Base-by-base conservation (phyloP, 164 flowering plant genomes). In the Litsea cubeba region DNA sequence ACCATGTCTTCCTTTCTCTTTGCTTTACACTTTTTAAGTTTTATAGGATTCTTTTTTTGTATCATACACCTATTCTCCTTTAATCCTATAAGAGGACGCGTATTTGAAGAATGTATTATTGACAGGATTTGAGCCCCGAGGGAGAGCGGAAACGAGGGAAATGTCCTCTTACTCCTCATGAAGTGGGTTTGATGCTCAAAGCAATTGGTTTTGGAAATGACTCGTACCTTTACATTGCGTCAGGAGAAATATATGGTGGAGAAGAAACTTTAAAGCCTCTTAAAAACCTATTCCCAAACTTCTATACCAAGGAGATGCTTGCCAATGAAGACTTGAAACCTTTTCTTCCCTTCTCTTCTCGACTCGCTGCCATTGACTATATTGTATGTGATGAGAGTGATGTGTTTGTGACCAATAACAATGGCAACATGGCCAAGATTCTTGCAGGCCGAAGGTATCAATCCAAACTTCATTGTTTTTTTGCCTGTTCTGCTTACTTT, bases 361-460 rank as follows among this genome's bases (percentile, higher is more conserved):
- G 95, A 51, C 88, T 96, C 71, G 99, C 99, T 80, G 97, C 99
- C 71, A 74, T 96, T 78, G 99, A 94, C 85, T 96, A 88, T 85
- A 91, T 91, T 74, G 98, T 92, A 8, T 85, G 88, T 26, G 97
- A 94, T 51, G 95, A 92, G 62, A 96, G 99, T 78, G 97, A 94
- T 81, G 99, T 94, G 5, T 94, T 96, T 82, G 90, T 88, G 81
- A 89, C 98, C 5, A 94, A 94, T 50, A 94, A 96, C 76, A 94
- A 96, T 76, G 99, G 99, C 24, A 96, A 96, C 75, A 96, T 94
- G 98, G 99, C 98, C 69, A 96, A 96, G 87, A 89, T 94, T 79
- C 89, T 96, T 71, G 94, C 98, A 25, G 99, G 98, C 65, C 78
- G 94, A 81, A 90, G 99, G 99, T 95, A 83, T 76, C 74, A 71